Percentiles rank a stretch among this genome's conserved stretches.
Conservation (phyloP, 305 asterid genomes). For the Coffea humblotiana region DNA sequence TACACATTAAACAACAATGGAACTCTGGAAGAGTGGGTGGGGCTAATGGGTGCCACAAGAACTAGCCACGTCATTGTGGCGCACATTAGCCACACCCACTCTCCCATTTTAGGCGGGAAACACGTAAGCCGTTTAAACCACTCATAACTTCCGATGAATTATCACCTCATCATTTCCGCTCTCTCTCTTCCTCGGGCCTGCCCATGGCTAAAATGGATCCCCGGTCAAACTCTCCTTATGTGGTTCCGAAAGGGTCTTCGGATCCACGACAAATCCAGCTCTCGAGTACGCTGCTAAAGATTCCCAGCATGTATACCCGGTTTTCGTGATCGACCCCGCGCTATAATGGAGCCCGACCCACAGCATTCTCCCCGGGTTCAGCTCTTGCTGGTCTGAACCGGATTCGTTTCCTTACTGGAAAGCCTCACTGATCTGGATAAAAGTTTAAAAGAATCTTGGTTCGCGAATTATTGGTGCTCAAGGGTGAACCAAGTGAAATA, state of each 20-base stretch:
- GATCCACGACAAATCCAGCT: slow-evolving; percentile 93
- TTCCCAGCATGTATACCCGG: slow-evolving; percentile 59
- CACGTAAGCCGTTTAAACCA: slow-evolving; percentile 44
- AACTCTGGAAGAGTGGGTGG: no score
- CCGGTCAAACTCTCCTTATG: slow-evolving; percentile 62
- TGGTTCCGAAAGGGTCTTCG: slow-evolving; percentile 96
- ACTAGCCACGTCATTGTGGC: slow-evolving; percentile 39
- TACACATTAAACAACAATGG: no score
- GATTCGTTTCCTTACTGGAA: slow-evolving; percentile 76
- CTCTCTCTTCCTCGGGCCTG: slow-evolving; percentile 21
- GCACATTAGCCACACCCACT: slow-evolving; percentile 32
- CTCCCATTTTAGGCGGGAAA: slow-evolving; percentile 57
- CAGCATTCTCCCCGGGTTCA: slow-evolving; percentile 69
- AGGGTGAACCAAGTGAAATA: slow-evolving; percentile 77
- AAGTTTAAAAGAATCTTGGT: slow-evolving; percentile 58
- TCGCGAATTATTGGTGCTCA: slow-evolving; percentile 80
- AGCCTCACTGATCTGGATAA: slow-evolving; percentile 73
- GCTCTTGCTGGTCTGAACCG: slow-evolving; percentile 75
- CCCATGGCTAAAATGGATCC: slow-evolving; percentile 42
- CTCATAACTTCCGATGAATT: slow-evolving; percentile 14
- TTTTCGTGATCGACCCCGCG: slow-evolving; percentile 90
- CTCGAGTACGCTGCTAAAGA: slow-evolving; percentile 64
- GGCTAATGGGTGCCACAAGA: slow-evolving; percentile 8
- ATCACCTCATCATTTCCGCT: slow-evolving; percentile 23
- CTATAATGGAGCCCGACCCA: slow-evolving; percentile 87